Base-by-base conservation (phyloP, 169 alveolate genomes). In the Plasmodium falciparum region DNA sequence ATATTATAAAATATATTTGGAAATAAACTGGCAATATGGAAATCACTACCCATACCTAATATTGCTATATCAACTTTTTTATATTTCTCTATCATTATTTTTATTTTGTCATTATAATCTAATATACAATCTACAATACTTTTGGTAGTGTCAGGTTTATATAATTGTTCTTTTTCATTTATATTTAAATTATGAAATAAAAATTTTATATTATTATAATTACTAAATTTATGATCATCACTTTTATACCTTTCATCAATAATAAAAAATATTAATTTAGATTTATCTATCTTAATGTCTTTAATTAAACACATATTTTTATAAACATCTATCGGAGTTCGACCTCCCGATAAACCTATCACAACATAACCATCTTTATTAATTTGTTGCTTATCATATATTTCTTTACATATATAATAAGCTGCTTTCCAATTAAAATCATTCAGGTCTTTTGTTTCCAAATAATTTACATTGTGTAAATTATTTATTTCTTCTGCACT, bases 1-100 rank as follows among this genome's bases (percentile, higher is more conserved):
- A 66, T 69, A 65, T 78, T 75, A 43, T 70, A 66, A 66, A 52
- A 88, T 39, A 62, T 49, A 29, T 74, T 62, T 62, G 89, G 88
- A 52, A 69, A 74, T 65, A 74, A 70, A 49, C 88, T 50, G 9
- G 73, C 86, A 29, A 65, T 76, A 75, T 85, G 88, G 39, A 85
- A 85, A 63, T 85, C 88, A 56, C 69, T 85, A 8, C 89, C 89
- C 89, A 78, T 78, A 17, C 89, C 89, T 78, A 78, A 66, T 50
- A 78, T 78, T 50, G 80, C 89, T 26, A 78, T 78, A 20, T 78
- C 89, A 3, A 78, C 70, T 29, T 78, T 78, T 9, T 22, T 59
- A 66, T 78, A 78, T 45, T 78, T 78, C 15, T 78, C 56, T 22
- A 78, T 0, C 78, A 78, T 66, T 8, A 11, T 15, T 24, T 78